Conservation (phyloP, 441 rosid species). For the Populus hybrid region DNA sequence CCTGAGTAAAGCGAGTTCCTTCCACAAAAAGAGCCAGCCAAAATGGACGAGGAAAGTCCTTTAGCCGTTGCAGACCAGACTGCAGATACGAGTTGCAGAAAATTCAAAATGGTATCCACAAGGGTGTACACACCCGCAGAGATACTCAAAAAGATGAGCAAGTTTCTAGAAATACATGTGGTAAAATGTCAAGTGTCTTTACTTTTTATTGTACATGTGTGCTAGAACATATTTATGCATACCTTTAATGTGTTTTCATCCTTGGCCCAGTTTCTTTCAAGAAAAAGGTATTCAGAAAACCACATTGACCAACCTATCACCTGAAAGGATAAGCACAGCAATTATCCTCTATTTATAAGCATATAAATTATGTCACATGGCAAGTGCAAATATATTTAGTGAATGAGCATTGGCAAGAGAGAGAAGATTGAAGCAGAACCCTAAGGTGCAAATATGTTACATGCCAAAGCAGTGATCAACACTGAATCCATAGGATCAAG, state of each 20-base stretch:
- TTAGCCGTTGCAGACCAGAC: conserved; percentile 64
- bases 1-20: conserved; percentile 86
- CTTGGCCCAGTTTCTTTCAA: conserved; percentile 78
- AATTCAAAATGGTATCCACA: conserved; percentile 13
- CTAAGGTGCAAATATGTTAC: conserved; percentile 1
- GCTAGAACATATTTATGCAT: neutral
- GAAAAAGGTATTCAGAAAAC: conserved; percentile 81
- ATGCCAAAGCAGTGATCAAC: neutral
- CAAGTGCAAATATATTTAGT: neutral
- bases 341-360: conserved; percentile 19
- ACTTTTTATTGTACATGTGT: neutral
- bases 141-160: neutral
- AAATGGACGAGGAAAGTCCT: conserved; percentile 74
- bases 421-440: neutral
- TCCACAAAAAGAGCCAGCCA: conserved; percentile 88
- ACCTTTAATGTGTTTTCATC: conserved; percentile 81
- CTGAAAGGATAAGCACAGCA: conserved; percentile 33
- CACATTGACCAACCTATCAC: conserved; percentile 97
- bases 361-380: neutral
- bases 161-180: neutral
- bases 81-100: conserved; percentile 32
- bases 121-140: neutral
- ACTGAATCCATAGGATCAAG: neutral
- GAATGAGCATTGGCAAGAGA: neutral
- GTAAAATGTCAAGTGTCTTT: neutral